Evolutionary conservation across 192 early-diverging fungal species (phyloP).

Genomic region (Gonapodya sp.): DNA sequence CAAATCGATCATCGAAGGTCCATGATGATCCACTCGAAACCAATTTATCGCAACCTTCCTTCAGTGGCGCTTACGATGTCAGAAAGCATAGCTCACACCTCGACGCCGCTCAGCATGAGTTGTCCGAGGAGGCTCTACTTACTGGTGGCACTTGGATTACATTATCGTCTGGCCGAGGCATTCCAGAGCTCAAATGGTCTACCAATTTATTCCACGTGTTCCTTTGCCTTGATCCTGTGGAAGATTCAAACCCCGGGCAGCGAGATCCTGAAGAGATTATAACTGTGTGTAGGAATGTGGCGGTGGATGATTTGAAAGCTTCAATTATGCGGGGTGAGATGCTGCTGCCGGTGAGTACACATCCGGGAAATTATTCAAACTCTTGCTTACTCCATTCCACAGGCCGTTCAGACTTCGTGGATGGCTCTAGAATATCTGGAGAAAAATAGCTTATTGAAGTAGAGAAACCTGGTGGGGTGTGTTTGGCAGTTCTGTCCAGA

Average conservation of each 20-base stretch:
- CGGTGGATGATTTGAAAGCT: neutral
- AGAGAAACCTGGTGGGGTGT: too few species aligned
- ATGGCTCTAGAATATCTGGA: neutral
- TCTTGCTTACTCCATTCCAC: too few species aligned
- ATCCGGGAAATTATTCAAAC: neutral
- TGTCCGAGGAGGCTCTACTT: conserved; percentile 47
- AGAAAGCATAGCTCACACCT: neutral
- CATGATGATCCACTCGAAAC: too few species aligned
- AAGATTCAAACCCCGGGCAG: conserved; percentile 25
- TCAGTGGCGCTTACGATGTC: neutral
- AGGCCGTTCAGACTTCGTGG: neutral
- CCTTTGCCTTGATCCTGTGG: conserved; percentile 33
- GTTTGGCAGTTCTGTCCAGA: too few species aligned
- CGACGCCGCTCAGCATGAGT: conserved; percentile 36
- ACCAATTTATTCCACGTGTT: conserved; percentile 47
- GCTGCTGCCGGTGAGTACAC: neutral
- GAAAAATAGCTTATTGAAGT: neutral
- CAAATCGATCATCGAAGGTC: too few species aligned
- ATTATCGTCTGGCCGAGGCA: conserved; percentile 31
- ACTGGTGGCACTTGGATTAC: conserved; percentile 37
- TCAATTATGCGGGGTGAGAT: neutral
- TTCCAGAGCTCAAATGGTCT: conserved; percentile 44
- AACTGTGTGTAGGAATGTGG: neutral
- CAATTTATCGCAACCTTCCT: neutral
- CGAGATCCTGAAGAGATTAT: conserved; percentile 36